These are phyloP conservation scores for Pyrenophora graminea DNA, from an alignment of 2,329 filamentous ascomycete genomes.

Conservation along the genomic window DNA sequence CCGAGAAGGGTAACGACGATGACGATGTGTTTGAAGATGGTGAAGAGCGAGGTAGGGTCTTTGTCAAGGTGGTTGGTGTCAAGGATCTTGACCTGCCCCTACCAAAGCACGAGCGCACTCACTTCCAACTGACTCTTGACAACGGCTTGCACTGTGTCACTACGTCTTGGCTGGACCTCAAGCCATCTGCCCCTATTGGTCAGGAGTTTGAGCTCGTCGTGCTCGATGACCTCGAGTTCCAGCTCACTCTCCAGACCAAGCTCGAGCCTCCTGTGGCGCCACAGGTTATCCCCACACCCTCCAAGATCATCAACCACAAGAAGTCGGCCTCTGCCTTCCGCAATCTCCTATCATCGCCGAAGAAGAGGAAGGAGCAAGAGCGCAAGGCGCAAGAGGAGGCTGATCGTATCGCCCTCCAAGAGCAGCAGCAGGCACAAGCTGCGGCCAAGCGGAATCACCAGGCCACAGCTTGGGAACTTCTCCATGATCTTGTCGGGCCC, in stretches of 20 bases:
- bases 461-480: constrained; percentile 80
- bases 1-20: constrained; percentile 68
- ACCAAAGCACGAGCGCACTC: constrained; percentile 84
- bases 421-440: constrained; percentile 46
- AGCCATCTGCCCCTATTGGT: constrained; percentile 88
- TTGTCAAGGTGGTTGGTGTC: constrained; percentile 98
- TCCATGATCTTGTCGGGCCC: constrained; percentile 83
- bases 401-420: constrained; percentile 64
- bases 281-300: constrained; percentile 52
- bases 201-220: constrained; percentile 99
- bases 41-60: constrained; percentile 85
- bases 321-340: constrained; percentile 77
- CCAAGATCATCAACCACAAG: constrained; percentile 73
- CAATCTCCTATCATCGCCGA: constrained; percentile 81
- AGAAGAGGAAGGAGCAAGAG: constrained; percentile 95
- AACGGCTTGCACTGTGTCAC: constrained; percentile 98
- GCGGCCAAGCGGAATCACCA: constrained; percentile 61
- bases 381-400: constrained; percentile 81
- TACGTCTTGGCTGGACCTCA: constrained; percentile 91
- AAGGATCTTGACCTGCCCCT: constrained; percentile 93
- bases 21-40: constrained; percentile 71
- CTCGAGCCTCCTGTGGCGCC: constrained; percentile 72
- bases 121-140: constrained; percentile 96
- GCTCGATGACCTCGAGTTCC: constrained; percentile 96
- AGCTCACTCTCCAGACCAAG: constrained; percentile 95